Percentiles rank a stretch among this genome's conserved stretches.
phyloP scores from a whole-genome alignment of 805 yeast genomes.

The Starmerella sirachaensis region DNA sequence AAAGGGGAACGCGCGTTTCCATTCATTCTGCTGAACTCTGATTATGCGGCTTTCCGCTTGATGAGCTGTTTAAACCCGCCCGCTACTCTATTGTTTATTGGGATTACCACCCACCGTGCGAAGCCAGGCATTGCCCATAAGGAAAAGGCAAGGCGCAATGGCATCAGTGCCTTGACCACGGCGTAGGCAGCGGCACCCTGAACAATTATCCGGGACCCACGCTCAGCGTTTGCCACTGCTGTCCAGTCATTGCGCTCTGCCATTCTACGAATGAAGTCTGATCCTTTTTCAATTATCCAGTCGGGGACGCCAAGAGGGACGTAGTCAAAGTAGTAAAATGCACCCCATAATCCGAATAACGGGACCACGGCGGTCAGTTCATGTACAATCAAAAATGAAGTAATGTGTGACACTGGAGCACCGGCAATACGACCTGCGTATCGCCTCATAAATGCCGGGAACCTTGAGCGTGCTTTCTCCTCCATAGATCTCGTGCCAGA shows the following conservation, averaged over 20 bases:
- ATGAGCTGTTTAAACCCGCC: constrained; percentile 1
- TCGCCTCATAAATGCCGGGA: constrained; percentile 42
- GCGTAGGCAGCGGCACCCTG: constrained; percentile 72
- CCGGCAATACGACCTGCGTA: constrained; percentile 39
- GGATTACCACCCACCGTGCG: constrained; percentile 41
- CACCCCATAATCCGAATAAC: constrained; percentile 54
- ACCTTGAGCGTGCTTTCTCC: constrained; percentile 19
- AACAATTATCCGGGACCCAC: constrained; percentile 43
- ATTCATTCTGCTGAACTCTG: not conserved
- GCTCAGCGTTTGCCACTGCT: constrained; percentile 32
- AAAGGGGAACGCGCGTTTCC: no score
- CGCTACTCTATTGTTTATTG: constrained; percentile 29
- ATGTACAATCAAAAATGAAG: constrained; percentile 56
- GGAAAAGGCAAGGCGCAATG: constrained; percentile 41
- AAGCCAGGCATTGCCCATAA: constrained; percentile 46
- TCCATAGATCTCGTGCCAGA: not conserved
- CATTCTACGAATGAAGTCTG: constrained; percentile 43
- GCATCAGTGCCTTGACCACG: constrained; percentile 46
- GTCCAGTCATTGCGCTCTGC: constrained; percentile 28
- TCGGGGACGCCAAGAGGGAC: constrained; percentile 46
- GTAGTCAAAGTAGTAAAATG: constrained; percentile 44
- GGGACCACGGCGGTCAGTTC: constrained; percentile 69
- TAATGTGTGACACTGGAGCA: constrained; percentile 50
- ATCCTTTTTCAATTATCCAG: constrained; percentile 50
- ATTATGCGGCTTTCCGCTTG: not conserved